These are phyloP conservation scores for Eucalyptus shirleyi DNA, from an alignment of 345 rosid species.

Conservation along the genomic window DNA sequence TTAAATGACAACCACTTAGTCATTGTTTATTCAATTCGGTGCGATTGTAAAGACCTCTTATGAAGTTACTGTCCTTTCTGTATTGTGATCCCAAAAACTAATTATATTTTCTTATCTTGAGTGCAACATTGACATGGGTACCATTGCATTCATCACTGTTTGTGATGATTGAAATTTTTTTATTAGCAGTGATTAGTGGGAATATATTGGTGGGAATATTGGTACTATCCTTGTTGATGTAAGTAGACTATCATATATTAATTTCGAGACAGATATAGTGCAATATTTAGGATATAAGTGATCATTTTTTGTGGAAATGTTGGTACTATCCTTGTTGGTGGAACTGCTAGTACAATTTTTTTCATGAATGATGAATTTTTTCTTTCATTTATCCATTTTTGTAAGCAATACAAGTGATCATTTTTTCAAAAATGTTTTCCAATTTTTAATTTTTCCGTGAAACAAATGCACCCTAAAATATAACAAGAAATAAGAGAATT, in stretches of 20 bases:
- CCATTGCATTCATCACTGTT: not conserved
- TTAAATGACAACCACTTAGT: not conserved
- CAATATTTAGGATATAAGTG: not conserved
- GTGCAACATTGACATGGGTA: rapidly evolving
- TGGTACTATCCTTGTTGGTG: too few relatives aligned
- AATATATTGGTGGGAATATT: not conserved
- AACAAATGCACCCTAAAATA: not conserved
- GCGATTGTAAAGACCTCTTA: not conserved
- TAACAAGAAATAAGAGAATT: not conserved
- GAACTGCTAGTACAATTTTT: too few relatives aligned
- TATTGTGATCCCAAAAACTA: not conserved
- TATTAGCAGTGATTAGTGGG: rapidly evolving
- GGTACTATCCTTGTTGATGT: not conserved
- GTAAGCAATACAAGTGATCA: not conserved
- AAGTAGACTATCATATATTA: not conserved
- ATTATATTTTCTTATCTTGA: not conserved
- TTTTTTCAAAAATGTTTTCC: not conserved
- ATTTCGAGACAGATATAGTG: rapidly evolving
- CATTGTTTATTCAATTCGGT: not conserved
- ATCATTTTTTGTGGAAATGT: not conserved
- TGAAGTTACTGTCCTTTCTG: rapidly evolving
- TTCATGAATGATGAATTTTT: too few relatives aligned
- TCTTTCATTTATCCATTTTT: too few relatives aligned
- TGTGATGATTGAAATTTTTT: not conserved
- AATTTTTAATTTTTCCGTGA: too few relatives aligned